These are phyloP conservation scores for Gynandropsis gynandra DNA, from an alignment of 345 rosid genomes.

Conservation along the genomic window DNA sequence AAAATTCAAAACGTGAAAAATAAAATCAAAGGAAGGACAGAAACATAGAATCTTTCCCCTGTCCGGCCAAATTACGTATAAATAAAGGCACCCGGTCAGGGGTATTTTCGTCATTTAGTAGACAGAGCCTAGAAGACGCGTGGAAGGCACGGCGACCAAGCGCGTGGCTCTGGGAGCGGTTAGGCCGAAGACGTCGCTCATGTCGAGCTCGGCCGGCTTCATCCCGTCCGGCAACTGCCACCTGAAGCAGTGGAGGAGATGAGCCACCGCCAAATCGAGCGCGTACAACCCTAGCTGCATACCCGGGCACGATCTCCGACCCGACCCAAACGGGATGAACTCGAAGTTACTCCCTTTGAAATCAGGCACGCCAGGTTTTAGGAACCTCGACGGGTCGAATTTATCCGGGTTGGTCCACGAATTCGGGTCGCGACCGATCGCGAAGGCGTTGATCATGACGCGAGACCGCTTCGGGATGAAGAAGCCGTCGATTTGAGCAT, in stretches of 20 bases:
- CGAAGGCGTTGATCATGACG: slow-evolving; percentile 79
- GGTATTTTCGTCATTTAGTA: slow-evolving; percentile 14
- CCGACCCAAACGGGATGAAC: slow-evolving; percentile 97
- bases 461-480: slow-evolving; percentile 59
- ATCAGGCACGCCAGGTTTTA: slow-evolving; percentile 57
- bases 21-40: no score
- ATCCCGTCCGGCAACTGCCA: slow-evolving; percentile 94
- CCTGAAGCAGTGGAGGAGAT: slow-evolving; percentile 73
- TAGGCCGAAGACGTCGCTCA: slow-evolving; percentile 83
- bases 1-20: no score
- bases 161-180: slow-evolving; percentile 81
- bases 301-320: slow-evolving; percentile 94
- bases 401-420: slow-evolving; percentile 72
- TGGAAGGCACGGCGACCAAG: slow-evolving; percentile 58
- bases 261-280: slow-evolving; percentile 72
- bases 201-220: slow-evolving; percentile 85
- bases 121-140: slow-evolving; percentile 50
- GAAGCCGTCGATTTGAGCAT: slow-evolving; percentile 55
- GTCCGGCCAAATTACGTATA: no score
- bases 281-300: slow-evolving; percentile 93
- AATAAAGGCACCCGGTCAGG: no score
- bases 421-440: slow-evolving; percentile 69
- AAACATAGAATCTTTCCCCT: no score
- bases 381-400: slow-evolving; percentile 77
- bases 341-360: slow-evolving; percentile 80